These are phyloP conservation scores for Pinus albicaulis DNA, from an alignment of 75 land plant species.

Conservation along the genomic window DNA sequence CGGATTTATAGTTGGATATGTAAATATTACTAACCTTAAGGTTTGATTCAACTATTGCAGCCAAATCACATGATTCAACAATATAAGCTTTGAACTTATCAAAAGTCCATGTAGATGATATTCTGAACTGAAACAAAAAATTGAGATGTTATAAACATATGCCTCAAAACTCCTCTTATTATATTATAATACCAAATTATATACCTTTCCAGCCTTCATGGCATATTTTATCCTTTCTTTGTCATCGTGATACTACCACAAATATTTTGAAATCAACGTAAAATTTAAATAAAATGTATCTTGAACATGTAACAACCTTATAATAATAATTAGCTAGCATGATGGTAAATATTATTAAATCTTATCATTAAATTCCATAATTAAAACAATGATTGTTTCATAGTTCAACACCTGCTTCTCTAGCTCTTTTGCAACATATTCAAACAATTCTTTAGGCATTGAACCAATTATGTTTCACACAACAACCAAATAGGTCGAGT, in stretches of 20 bases:
- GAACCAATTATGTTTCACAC: slow-evolving; percentile 79
- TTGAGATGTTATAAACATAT: background rate
- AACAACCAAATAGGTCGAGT: slow-evolving; percentile 61
- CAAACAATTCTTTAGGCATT: slow-evolving; percentile 94
- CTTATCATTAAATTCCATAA: background rate
- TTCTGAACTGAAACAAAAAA: slow-evolving; percentile 37
- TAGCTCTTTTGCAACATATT: slow-evolving; percentile 79
- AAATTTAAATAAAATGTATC: background rate
- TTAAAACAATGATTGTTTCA: background rate
- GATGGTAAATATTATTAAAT: background rate
- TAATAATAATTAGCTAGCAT: background rate
- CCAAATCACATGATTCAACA: slow-evolving; percentile 42
- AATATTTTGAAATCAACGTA: slow-evolving; percentile 7
- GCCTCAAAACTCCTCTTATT: background rate
- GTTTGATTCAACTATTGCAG: slow-evolving; percentile 65
- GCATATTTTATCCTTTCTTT: slow-evolving; percentile 78
- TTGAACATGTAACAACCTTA: background rate
- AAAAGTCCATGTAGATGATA: slow-evolving; percentile 59
- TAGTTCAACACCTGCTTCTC: slow-evolving; percentile 58
- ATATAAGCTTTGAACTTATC: slow-evolving; percentile 79
- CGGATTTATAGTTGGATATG: background rate
- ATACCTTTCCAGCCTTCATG: slow-evolving; percentile 71
- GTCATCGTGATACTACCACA: slow-evolving; percentile 76
- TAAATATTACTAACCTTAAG: slow-evolving; percentile 58
- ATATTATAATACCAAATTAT: slow-evolving; percentile 3